Percentiles rank a stretch among this genome's conserved stretches.
These are phyloP conservation scores for Perilla frutescens DNA, from an alignment of 257 asterid genomes.

Conservation along the genomic window DNA sequence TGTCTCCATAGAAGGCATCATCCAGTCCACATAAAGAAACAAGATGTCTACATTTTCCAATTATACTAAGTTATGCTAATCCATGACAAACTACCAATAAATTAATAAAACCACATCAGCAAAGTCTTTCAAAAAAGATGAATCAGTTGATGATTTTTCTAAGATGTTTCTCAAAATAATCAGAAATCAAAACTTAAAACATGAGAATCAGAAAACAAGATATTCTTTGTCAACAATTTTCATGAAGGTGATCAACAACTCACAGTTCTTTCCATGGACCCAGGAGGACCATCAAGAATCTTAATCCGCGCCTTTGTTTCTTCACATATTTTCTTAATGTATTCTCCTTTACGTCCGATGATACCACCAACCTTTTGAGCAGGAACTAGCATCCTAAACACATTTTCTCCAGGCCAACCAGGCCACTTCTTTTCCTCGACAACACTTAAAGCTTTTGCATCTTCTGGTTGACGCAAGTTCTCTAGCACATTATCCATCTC, in stretches of 20 bases:
- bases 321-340: conserved; percentile 80
- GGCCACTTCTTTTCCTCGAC: conserved; percentile 67
- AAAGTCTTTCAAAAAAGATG: background rate
- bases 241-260: conserved; percentile 41
- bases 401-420: conserved; percentile 98
- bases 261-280: conserved; percentile 88
- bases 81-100: background rate
- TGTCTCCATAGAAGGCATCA: background rate
- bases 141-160: conserved; percentile 8
- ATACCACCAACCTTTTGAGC: conserved; percentile 97
- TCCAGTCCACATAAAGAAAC: conserved; percentile 17
- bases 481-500: background rate
- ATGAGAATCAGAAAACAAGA: conserved; percentile 2
- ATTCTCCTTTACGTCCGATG: conserved; percentile 97
- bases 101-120: background rate
- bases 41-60: conserved; percentile 6
- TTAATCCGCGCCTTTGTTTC: conserved; percentile 94
- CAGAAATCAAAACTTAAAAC: background rate
- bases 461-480: background rate
- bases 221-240: background rate
- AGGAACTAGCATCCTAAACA: conserved; percentile 89
- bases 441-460: background rate
- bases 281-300: conserved; percentile 97
- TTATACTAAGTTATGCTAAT: background rate
- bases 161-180: background rate